Evolutionary conservation across 805 yeast species (phyloP).

Genomic region (Wickerhamomyces canadensis): DNA sequence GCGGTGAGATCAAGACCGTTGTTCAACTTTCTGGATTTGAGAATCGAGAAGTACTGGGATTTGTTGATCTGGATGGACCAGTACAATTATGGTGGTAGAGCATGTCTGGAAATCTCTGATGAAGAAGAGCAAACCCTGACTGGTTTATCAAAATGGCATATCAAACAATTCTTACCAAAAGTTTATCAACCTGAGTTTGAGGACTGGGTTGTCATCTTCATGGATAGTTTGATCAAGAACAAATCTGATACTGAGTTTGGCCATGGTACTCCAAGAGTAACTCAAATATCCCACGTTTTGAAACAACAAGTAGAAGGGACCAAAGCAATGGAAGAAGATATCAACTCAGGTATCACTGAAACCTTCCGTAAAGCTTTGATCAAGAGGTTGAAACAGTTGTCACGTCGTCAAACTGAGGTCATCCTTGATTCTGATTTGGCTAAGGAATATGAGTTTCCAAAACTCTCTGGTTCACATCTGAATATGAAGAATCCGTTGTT

Average conservation of each 20-base stretch:
- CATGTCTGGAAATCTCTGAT: slow-evolving; percentile 34
- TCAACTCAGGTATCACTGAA: slow-evolving; percentile 45
- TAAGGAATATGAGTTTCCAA: slow-evolving; percentile 67
- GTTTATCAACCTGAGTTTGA: slow-evolving; percentile 78
- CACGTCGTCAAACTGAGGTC: slow-evolving; percentile 67
- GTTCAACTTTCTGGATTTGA: slow-evolving; percentile 75
- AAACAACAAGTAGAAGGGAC: slow-evolving; percentile 32
- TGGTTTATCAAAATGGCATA: slow-evolving; percentile 69
- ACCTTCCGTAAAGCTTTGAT: slow-evolving; percentile 57
- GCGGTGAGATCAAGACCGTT: slow-evolving; percentile 75
- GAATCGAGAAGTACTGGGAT: slow-evolving; percentile 83
- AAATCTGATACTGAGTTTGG: slow-evolving; percentile 21
- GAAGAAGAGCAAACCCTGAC: slow-evolving; percentile 31
- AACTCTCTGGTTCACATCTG: slow-evolving; percentile 67
- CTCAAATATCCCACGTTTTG: slow-evolving; percentile 58
- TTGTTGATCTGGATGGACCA: slow-evolving; percentile 93
- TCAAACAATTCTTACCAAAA: slow-evolving; percentile 65
- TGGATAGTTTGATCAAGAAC: slow-evolving; percentile 65
- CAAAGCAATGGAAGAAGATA: slow-evolving; percentile 29
- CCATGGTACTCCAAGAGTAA: slow-evolving; percentile 53
- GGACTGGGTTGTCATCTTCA: slow-evolving; percentile 75
- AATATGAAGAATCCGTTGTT: slow-evolving; percentile 63
- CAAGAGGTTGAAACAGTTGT: slow-evolving; percentile 59
- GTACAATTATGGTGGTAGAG: slow-evolving; percentile 75
- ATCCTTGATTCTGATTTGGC: slow-evolving; percentile 59